Conservation (phyloP, 1,139 yeast species). For the Blastobotrys indianensis region DNA sequence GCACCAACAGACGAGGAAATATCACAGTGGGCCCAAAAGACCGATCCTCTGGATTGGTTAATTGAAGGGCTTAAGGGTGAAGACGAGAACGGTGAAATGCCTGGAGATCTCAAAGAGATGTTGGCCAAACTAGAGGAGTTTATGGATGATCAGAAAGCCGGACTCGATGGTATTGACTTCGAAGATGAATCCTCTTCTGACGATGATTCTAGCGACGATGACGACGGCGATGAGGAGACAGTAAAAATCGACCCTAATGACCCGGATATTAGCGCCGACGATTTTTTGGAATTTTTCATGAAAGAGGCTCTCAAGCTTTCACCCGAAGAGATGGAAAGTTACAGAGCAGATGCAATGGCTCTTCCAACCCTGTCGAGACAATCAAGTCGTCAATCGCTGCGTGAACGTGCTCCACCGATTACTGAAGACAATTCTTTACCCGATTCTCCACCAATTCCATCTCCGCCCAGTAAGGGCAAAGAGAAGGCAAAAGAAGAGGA, state of each 20-base stretch:
- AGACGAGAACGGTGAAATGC: constrained; percentile 8
- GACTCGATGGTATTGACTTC: constrained; percentile 13
- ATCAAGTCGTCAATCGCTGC: neutral
- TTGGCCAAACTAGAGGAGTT: constrained; percentile 12
- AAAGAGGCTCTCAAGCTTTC: constrained; percentile 45
- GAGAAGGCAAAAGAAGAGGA: neutral
- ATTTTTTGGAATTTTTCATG: constrained; percentile 54
- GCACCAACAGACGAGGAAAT: constrained; percentile 23
- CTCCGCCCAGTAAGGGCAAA: neutral
- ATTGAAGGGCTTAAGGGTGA: constrained; percentile 5
- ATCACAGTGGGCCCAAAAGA: constrained; percentile 19
- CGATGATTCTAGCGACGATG: constrained; percentile 9
- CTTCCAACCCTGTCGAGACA: neutral
- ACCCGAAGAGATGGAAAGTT: constrained; percentile 38
- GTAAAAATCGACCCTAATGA: constrained; percentile 20
- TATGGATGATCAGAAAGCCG: constrained; percentile 12
- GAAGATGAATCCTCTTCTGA: constrained; percentile 7
- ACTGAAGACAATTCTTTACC: no score
- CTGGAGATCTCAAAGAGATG: constrained; percentile 11
- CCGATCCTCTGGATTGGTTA: constrained; percentile 28
- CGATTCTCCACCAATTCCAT: no score
- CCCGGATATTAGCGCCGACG: constrained; percentile 52
- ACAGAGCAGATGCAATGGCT: constrained; percentile 22
- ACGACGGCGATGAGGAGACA: constrained; percentile 23
- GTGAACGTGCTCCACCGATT: no score